A percentile compares a stretch with the other conserved stretches of the same genome.
phyloP scores from a whole-genome alignment of 129 eudicot genomes.

The Chrysanthemum seticuspe region DNA sequence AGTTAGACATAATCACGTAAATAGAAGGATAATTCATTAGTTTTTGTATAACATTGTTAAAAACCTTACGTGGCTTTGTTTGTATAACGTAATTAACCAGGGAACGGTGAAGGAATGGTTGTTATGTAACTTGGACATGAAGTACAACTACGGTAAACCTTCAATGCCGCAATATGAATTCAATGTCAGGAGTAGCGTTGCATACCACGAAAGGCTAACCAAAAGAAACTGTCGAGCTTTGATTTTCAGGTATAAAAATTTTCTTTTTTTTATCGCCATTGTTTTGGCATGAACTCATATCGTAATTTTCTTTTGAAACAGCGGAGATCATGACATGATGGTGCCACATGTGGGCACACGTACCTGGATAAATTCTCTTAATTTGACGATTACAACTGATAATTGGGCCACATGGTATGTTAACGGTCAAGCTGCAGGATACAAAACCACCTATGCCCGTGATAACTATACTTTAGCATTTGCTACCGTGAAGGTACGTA shows the following conservation, averaged over 20 bases:
- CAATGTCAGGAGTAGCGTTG: constrained; percentile 17
- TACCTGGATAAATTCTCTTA: constrained; percentile 30
- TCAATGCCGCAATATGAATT: constrained; percentile 24
- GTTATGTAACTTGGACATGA: constrained; percentile 29
- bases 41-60: background rate
- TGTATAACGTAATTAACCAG: background rate
- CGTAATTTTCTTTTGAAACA: background rate
- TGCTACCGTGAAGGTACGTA: constrained; percentile 36
- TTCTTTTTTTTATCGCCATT: no score
- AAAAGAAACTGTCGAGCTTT: constrained; percentile 34
- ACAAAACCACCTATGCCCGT: constrained; percentile 15
- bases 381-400: constrained; percentile 11
- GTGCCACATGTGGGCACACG: constrained; percentile 38
- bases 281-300: background rate
- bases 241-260: constrained; percentile 21
- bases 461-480: constrained; percentile 28
- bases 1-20: background rate
- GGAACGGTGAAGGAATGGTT: constrained; percentile 31
- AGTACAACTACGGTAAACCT: constrained; percentile 23
- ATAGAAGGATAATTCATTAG: background rate
- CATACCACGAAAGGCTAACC: constrained; percentile 27
- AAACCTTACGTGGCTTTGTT: background rate
- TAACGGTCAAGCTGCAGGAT: constrained; percentile 30
- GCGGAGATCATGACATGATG: constrained; percentile 46
- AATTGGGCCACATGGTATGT: constrained; percentile 30